phyloP scores from a whole-genome alignment of 768 basidiomycete species.

The Leccinum subtestaceum region DNA sequence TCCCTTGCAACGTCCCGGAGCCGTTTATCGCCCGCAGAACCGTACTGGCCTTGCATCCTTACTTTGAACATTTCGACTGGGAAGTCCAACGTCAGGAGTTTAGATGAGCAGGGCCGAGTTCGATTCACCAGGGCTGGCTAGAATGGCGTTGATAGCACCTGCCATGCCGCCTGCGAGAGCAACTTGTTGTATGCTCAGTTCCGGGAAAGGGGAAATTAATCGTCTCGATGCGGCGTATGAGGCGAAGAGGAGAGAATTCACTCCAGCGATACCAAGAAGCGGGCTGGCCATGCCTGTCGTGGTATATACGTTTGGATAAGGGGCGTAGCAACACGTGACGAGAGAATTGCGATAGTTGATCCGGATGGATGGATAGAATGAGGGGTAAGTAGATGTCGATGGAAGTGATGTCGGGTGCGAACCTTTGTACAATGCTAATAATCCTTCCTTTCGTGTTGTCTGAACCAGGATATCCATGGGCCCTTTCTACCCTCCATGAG shows the following conservation, averaged over 20 bases:
- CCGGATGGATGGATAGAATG: neutral
- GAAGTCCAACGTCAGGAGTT: neutral
- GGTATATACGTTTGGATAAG: neutral
- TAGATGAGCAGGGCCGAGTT: neutral
- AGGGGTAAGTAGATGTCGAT: neutral
- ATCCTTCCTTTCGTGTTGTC: conserved; percentile 83
- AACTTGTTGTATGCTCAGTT: conserved; percentile 74
- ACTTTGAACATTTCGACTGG: conserved; percentile 98
- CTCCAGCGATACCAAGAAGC: conserved; percentile 88
- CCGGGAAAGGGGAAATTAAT: conserved; percentile 84
- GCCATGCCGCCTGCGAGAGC: conserved; percentile 90
- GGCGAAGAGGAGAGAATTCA: conserved; percentile 93
- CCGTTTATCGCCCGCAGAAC: conserved; percentile 72
- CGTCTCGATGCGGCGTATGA: conserved; percentile 82
- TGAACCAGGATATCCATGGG: conserved; percentile 87
- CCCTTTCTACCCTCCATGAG: conserved; percentile 59
- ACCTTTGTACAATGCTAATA: conserved; percentile 96
- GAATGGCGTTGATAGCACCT: conserved; percentile 83
- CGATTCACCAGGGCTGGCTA: conserved; percentile 80
- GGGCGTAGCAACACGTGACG: neutral
- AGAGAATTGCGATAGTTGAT: neutral
- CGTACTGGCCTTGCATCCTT: conserved; percentile 96
- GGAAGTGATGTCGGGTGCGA: neutral
- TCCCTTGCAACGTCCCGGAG: conserved; percentile 69
- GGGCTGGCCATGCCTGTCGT: conserved; percentile 79